Evolutionary conservation across 169 alveolate species (phyloP).

Genomic region (Miamiensis avidus): DNA sequence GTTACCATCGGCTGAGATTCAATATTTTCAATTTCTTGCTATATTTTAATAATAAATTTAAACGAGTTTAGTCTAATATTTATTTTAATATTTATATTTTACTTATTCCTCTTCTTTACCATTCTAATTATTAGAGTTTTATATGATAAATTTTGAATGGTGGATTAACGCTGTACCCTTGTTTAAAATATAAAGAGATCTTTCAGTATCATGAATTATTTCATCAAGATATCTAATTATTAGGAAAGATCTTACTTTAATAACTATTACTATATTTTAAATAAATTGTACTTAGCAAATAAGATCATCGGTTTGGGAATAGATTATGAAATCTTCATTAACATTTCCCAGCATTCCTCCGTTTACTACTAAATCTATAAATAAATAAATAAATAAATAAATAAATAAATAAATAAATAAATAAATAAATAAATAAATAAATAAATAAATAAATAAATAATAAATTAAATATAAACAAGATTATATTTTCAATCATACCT

Average conservation of each 20-base stretch:
- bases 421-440: no score
- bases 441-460: not conserved
- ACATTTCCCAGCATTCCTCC: not conserved
- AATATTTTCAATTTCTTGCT: constrained; percentile 21
- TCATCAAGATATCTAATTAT: not conserved
- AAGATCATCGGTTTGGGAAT: not conserved
- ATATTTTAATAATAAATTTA: not conserved
- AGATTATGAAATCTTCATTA: no score
- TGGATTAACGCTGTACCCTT: not conserved
- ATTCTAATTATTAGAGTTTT: not conserved
- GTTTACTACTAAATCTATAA: not conserved
- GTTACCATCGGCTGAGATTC: constrained; percentile 28
- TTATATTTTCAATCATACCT: constrained; percentile 3
- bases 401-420: no score
- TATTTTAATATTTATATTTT: constrained; percentile 7
- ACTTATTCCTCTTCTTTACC: constrained; percentile 4
- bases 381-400: no score
- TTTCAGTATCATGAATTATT: not conserved
- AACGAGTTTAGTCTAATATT: not conserved
- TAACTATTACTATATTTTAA: no score
- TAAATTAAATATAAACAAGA: constrained; percentile 15
- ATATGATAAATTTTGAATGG: not conserved
- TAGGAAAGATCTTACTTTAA: not conserved
- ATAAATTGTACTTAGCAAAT: not conserved
- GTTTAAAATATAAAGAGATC: not conserved